Conservation (phyloP, 495 filamentous ascomycete species). For the Aspergillus hancockii region DNA sequence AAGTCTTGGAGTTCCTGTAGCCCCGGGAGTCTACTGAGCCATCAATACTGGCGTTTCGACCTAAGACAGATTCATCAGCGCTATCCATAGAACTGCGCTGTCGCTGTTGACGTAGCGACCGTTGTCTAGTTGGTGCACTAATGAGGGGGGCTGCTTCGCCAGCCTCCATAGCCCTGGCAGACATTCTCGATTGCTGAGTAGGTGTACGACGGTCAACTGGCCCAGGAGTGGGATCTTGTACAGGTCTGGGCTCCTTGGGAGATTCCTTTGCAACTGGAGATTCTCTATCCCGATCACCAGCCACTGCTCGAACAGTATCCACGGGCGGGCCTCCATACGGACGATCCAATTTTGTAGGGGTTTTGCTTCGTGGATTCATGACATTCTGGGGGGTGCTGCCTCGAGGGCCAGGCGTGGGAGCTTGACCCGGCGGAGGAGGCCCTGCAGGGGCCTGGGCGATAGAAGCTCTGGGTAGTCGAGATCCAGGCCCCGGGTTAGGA, state of each 20-base stretch:
- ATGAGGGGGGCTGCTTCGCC: constrained; percentile 50
- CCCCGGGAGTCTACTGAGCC: constrained; percentile 44
- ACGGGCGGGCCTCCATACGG: constrained; percentile 48
- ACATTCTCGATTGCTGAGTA: constrained; percentile 47
- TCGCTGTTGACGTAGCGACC: constrained; percentile 43
- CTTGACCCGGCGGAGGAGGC: constrained; percentile 83
- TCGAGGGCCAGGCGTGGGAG: constrained; percentile 76
- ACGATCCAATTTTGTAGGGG: constrained; percentile 56
- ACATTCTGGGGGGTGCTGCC: constrained; percentile 36
- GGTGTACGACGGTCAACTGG: constrained; percentile 65
- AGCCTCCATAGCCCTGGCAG: constrained; percentile 50
- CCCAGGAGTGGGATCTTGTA: constrained; percentile 37
- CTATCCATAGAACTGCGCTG: constrained; percentile 49
- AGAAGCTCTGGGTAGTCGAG: constrained; percentile 69
- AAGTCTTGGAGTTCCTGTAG: constrained; percentile 39
- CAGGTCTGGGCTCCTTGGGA: constrained; percentile 39
- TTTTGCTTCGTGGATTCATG: constrained; percentile 56
- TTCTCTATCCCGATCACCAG: constrained; percentile 50
- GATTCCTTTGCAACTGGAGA: constrained; percentile 57
- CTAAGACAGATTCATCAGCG: constrained; percentile 46
- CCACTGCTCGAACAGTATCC: constrained; percentile 48
- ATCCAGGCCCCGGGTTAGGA: constrained; percentile 47
- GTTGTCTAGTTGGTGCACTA: constrained; percentile 42
- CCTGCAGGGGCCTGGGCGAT: constrained; percentile 72
- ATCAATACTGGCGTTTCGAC: constrained; percentile 44